A percentile compares a stretch with the other conserved stretches of the same genome.
These are phyloP conservation scores for Gymnopilus junonius DNA, from an alignment of 768 basidiomycete genomes.

Conservation along the genomic window DNA sequence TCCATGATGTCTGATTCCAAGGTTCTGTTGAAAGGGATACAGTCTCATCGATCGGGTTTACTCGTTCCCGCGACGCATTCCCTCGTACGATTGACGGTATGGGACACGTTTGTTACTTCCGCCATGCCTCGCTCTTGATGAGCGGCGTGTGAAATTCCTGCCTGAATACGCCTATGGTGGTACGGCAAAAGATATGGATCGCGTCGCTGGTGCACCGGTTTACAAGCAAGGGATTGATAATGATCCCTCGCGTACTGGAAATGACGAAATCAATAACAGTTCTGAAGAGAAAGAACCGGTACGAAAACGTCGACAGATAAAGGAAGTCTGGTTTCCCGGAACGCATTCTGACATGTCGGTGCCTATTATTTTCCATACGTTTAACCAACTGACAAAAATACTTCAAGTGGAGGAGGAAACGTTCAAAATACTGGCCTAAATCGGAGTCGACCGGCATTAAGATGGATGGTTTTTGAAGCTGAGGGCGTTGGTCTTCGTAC, in stretches of 20 bases:
- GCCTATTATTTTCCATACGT: background rate
- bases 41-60: slow-evolving; percentile 37
- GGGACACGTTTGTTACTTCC: slow-evolving; percentile 35
- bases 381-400: background rate
- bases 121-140: slow-evolving; percentile 42
- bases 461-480: slow-evolving; percentile 30
- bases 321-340: slow-evolving; percentile 33
- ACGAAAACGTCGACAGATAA: slow-evolving; percentile 13
- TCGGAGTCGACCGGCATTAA: too few species aligned
- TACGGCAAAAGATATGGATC: too few species aligned
- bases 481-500: slow-evolving; percentile 15
- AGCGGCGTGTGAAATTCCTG: slow-evolving; percentile 38
- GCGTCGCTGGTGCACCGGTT: too few species aligned
- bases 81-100: slow-evolving; percentile 22
- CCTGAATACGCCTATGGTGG: slow-evolving; percentile 30
- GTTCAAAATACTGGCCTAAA: slow-evolving; percentile 16
- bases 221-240: too few species aligned
- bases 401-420: slow-evolving; percentile 20
- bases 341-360: slow-evolving; percentile 35
- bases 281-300: background rate
- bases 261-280: too few species aligned
- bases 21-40: slow-evolving; percentile 33
- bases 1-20: background rate
- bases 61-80: slow-evolving; percentile 15
- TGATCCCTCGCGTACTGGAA: too few species aligned